Conservation (phyloP, 768 basidiomycete species). For the Naganishia vishniacii region DNA sequence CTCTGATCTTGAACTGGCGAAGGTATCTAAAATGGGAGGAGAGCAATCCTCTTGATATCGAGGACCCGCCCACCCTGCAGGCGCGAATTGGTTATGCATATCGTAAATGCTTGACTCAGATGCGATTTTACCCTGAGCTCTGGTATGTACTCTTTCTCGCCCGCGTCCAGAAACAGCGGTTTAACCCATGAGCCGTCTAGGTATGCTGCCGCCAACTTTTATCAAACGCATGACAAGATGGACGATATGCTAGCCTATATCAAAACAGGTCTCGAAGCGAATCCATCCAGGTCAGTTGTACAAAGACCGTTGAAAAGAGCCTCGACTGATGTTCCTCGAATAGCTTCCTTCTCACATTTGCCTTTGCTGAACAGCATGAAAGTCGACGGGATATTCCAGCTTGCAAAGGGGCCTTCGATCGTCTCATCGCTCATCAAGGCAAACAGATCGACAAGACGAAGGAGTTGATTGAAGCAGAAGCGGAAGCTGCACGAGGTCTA, state of each 20-base stretch:
- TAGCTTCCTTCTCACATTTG: conserved; percentile 86
- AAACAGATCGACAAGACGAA: conserved; percentile 43
- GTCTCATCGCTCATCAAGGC: conserved; percentile 64
- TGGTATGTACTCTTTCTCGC: conserved; percentile 57
- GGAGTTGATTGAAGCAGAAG: conserved; percentile 40
- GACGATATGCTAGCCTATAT: conserved; percentile 79
- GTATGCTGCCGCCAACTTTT: conserved; percentile 87
- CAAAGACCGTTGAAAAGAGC: background rate
- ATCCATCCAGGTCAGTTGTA: conserved; percentile 63
- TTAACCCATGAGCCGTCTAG: conserved; percentile 54
- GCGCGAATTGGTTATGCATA: conserved; percentile 74
- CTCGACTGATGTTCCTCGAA: background rate
- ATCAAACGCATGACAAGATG: conserved; percentile 63
- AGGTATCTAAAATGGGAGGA: conserved; percentile 93
- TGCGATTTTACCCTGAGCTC: conserved; percentile 91
- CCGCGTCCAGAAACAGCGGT: background rate
- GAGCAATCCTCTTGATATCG: conserved; percentile 84
- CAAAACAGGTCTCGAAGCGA: conserved; percentile 79
- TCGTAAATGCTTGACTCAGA: conserved; percentile 78
- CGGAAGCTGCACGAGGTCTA: conserved; percentile 51
- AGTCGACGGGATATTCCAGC: conserved; percentile 60
- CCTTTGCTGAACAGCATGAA: conserved; percentile 71
- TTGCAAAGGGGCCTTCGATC: conserved; percentile 67
- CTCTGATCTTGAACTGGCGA: conserved; percentile 80
- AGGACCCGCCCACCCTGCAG: conserved; percentile 65